Evolutionary conservation across 139 green algal genomes (phyloP).

Genomic region (Closterium sp.): DNA sequence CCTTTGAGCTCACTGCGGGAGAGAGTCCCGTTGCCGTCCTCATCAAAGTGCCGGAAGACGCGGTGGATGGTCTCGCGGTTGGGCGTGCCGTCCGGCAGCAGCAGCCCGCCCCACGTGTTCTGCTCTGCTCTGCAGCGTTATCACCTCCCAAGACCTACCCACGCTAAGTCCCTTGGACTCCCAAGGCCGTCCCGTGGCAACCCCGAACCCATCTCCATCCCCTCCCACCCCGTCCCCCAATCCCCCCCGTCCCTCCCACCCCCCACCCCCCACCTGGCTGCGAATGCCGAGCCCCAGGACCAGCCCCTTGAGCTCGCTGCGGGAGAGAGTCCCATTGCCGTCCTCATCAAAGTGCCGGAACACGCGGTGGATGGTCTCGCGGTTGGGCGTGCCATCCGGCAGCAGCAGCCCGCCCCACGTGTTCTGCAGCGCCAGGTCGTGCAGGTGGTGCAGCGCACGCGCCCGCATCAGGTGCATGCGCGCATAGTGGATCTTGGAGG

Average conservation of each 20-base stretch:
- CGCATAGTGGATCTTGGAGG: background rate
- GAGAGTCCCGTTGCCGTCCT: background rate
- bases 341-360: constrained; percentile 25
- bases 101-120: constrained; percentile 11
- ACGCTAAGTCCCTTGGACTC: too few species aligned
- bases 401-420: constrained; percentile 12
- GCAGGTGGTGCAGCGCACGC: background rate
- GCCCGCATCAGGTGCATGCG: background rate
- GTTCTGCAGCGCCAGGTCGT: background rate
- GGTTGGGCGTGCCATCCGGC: background rate
- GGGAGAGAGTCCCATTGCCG: background rate
- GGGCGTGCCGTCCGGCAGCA: background rate
- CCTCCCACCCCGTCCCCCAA: background rate
- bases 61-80: background rate
- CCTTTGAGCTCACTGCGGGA: background rate
- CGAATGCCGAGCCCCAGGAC: background rate
- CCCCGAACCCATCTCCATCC: too few species aligned
- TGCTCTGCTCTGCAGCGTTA: background rate
- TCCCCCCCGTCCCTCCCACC: background rate
- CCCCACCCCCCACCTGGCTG: background rate
- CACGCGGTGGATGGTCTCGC: background rate
- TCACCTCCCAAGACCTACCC: too few species aligned
- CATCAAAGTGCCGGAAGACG: constrained; percentile 18
- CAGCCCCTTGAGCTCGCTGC: constrained; percentile 1
- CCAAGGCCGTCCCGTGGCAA: too few species aligned